A percentile compares a stretch with the other conserved stretches of the same genome.
These are phyloP conservation scores for Tulasnella sp. DNA, from an alignment of 768 basidiomycete species.

Conservation along the genomic window DNA sequence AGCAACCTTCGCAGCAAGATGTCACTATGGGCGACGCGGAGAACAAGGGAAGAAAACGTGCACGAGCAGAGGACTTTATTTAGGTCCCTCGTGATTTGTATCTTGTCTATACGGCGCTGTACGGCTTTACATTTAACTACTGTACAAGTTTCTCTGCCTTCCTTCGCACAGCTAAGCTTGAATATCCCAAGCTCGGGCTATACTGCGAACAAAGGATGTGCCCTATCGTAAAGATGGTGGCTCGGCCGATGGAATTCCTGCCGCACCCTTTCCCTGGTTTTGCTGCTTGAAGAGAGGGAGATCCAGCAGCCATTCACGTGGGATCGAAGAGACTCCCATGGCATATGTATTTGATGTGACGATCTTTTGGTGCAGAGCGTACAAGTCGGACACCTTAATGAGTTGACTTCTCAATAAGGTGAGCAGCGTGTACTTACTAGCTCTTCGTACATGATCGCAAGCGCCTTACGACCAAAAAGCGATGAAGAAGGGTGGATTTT, in stretches of 20 bases:
- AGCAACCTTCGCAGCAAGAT: slow-evolving; percentile 38
- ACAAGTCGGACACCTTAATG: too few species aligned
- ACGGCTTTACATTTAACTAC: background rate
- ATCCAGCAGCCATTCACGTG: slow-evolving; percentile 42
- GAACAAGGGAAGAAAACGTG: slow-evolving; percentile 71
- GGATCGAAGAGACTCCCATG: slow-evolving; percentile 79
- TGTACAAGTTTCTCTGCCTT: background rate
- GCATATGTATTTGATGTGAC: slow-evolving; percentile 83
- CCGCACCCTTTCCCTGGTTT: background rate
- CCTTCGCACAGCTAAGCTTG: background rate
- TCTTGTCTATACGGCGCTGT: slow-evolving; percentile 10
- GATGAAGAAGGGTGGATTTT: slow-evolving; percentile 90
- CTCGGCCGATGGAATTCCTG: background rate
- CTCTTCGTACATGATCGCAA: slow-evolving; percentile 89
- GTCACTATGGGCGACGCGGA: slow-evolving; percentile 41
- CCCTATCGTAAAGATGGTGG: background rate
- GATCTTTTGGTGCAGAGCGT: slow-evolving; percentile 42
- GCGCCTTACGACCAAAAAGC: slow-evolving; percentile 69
- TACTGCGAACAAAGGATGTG: background rate
- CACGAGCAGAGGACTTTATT: slow-evolving; percentile 73
- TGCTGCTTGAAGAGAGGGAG: slow-evolving; percentile 16
- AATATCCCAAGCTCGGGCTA: background rate
- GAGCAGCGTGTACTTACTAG: slow-evolving; percentile 48
- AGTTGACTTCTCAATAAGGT: background rate
- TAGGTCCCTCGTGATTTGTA: slow-evolving; percentile 34